Evolutionary conservation across 345 rosid genomes (phyloP).

Genomic region (Euclidium syriacum): DNA sequence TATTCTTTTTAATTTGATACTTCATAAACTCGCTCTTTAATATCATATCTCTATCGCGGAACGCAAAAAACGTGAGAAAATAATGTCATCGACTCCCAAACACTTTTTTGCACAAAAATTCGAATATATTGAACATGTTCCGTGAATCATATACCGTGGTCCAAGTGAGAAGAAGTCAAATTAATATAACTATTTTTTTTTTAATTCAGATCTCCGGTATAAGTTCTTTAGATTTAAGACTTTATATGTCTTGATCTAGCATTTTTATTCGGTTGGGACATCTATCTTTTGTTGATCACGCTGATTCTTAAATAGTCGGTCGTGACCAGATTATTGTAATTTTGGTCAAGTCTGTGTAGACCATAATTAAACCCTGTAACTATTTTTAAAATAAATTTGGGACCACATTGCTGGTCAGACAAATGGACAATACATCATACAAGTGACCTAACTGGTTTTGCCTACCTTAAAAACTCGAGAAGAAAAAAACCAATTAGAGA

Average conservation of each 20-base stretch:
- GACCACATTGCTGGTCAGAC: not conserved
- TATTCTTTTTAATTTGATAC: not conserved
- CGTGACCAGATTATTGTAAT: too few relatives aligned
- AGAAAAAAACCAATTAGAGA: not conserved
- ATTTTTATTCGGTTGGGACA: not conserved
- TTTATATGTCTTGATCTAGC: slow-evolving; percentile 1
- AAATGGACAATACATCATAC: not conserved
- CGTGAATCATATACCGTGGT: slow-evolving; percentile 24
- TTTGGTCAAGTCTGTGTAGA: not conserved
- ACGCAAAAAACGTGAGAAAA: slow-evolving; percentile 13
- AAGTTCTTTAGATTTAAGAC: not conserved
- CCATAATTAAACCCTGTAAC: not conserved
- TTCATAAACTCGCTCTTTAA: not conserved
- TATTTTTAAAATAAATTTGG: not conserved
- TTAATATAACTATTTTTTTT: not conserved
- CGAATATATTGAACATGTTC: not conserved
- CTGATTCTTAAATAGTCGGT: not conserved
- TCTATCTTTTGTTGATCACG: slow-evolving; percentile 6
- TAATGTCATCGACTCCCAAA: not conserved
- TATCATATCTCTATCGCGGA: not conserved
- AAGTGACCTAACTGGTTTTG: not conserved
- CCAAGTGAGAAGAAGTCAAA: slow-evolving; percentile 2
- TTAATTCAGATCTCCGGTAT: not conserved
- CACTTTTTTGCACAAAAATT: not conserved
- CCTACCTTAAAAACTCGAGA: slow-evolving; percentile 4